Base-by-base conservation (phyloP, 1,284 basidiomycete species). In the Mycosarcoma mackinlayi region DNA sequence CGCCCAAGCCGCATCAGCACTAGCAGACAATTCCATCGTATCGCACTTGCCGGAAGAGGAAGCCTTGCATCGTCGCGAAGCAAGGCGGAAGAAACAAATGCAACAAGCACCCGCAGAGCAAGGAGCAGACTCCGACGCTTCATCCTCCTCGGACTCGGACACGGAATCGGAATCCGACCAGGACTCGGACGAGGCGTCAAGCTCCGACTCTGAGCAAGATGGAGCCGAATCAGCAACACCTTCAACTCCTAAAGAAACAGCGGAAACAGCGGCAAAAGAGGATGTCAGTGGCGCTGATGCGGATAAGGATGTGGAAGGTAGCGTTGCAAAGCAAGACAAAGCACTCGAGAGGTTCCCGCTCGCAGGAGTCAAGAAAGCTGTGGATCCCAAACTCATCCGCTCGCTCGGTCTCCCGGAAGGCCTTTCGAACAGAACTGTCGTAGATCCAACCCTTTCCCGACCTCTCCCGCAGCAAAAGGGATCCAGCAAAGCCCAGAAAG, bases 331-430 rank as follows among this genome's bases (percentile, higher is more conserved):
- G 3, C 56, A 70, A 33, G 38, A 50, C 14, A 55, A 47, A n/a
- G 60, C 59, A 14, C 47, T 72, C 13, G 53, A 56, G 35, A 44
- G 52, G 0, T 72, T 72, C 28, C 69, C 69, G 3, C 30, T 59
- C 10, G 69, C 69, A 7, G 69, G 69, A 14, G 58, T 65, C 44
- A 66, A 63, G 45, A 55, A 58, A n/a, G 60, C 59, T 16, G 55
- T 63, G 8, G 70, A 75, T 40, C 53, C 61, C 4, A 58, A 63
- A 14, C 48, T 68, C 21, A 74, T 82, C 23, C 53, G 72, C 28
- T 58, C 63, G 10, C 78, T 79, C 19, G 79, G 79, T 31, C 52
- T 81, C 4, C 77, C 80, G 0, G 48, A 69, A 37, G 78, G 73
- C 27, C 50, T 81, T 19, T 55, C 62, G 1, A 68, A 64, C 11